These are phyloP conservation scores for Aspergillus sparsus DNA, from an alignment of 495 filamentous ascomycete species.

Conservation along the genomic window DNA sequence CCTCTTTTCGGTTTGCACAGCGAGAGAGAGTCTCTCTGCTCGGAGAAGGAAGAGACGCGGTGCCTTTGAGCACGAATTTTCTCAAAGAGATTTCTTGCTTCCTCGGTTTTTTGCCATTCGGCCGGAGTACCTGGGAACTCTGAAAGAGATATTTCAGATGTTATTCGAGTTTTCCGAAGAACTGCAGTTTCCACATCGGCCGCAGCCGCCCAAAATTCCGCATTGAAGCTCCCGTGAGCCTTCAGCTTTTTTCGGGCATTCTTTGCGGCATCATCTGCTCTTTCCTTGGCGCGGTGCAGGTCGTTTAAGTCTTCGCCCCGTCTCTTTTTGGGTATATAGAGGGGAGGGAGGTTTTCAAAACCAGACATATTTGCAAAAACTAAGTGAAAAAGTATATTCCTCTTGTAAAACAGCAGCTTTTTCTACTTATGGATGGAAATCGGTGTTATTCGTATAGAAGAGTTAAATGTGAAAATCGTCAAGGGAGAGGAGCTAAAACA, in stretches of 20 bases:
- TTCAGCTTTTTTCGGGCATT: constrained; percentile 6
- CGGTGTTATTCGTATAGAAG: too few relatives aligned
- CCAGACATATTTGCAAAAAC: background rate
- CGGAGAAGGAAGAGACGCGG: constrained; percentile 5
- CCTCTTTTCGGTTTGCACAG: background rate
- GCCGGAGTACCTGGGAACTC: constrained; percentile 7
- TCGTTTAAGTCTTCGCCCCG: background rate
- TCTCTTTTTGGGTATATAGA: constrained; percentile 19
- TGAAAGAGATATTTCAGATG: constrained; percentile 17
- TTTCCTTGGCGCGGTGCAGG: background rate
- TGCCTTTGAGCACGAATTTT: constrained; percentile 8
- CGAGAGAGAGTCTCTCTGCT: constrained; percentile 3
- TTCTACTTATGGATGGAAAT: too few relatives aligned
- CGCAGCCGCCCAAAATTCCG: constrained; percentile 13
- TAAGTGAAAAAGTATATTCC: too few relatives aligned
- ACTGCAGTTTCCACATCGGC: constrained; percentile 2
- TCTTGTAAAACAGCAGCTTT: too few relatives aligned
- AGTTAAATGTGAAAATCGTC: too few relatives aligned
- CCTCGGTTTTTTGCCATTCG: constrained; percentile 11
- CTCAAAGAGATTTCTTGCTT: constrained; percentile 9
- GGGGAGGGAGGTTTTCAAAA: constrained; percentile 16
- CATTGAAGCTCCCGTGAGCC: constrained; percentile 16
- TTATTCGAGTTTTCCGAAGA: constrained; percentile 1
- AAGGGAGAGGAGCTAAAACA: too few relatives aligned
- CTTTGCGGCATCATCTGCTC: background rate